Evolutionary conservation across 345 rosid species (phyloP), one percentile per base, ranked within the genome.

Genomic region (Camelina sativa): DNA sequence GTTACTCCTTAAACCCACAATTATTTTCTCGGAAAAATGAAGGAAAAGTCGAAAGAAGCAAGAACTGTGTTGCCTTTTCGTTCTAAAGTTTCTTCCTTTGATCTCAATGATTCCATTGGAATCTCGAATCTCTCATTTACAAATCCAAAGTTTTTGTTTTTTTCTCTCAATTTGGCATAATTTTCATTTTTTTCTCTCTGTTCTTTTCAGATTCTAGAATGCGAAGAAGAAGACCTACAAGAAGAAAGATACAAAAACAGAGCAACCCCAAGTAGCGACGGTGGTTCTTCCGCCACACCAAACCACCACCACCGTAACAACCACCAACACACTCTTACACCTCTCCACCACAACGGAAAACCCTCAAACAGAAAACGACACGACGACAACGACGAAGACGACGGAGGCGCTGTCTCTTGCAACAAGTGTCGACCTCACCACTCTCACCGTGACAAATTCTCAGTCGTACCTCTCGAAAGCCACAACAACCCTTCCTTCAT

Each of bases 401-500:
- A 70, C 22, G 78, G 77, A 6, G 69, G 70, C 7, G 79, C 94
- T 0, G 87, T 95, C 62, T 89, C 96, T n/a, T 92, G 97, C 83
- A 86, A 86, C 87, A 88, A 86, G 63, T 95, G 99, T 76, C 85
- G 96, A 4, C 99, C 99, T 9, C 82, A 83, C 65, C 81, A 83
- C 57, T 51, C 90, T 17, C 80, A 80, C 64, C 84, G 94, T 5
- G 94, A 89, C 62, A 92, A 88, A 80, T 83, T 95, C 80, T 87
- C 97, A 1, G 88, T 92, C 13, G 94, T 88, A 19, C 97, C 98
- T 61, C 75, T 90, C 35, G 97, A 95, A 77, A 84, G 80, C 76
- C 85, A 82, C 60, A 85, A 71, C 80, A 69, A 75, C 62, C 84
- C 81, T 19, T 85, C 83, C 2, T 85, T 82, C 77, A 83, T 87